Base-by-base conservation (phyloP, 139 green algal genomes). In the Eudorina sp. region DNA sequence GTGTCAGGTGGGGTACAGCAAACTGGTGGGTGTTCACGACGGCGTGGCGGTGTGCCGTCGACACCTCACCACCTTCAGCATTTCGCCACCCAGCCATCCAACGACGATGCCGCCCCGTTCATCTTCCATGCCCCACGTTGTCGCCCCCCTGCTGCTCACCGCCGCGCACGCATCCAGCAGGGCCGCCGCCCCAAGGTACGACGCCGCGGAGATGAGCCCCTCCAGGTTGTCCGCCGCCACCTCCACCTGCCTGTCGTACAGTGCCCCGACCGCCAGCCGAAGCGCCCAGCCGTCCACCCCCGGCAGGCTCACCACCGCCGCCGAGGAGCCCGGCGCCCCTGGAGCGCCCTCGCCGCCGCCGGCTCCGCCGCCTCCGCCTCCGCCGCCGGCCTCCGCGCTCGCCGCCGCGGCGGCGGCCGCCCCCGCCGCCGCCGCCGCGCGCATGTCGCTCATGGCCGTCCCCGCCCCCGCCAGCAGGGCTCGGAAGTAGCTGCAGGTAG, bases 381-480 rank as follows among this genome's bases (percentile, higher is more conserved):
- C 13, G 19, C 51, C 55, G 75, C 40, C 25, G 0, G 55, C 38
- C 3, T 27, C 45, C 73, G 45, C 29, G 2, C 1, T 45, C 45
- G 55, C 38, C n/a, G 55, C 58, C 55, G 55, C 55, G 0, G 40
- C 58, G 2, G 36, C 77, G 36, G n/a, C 34, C 23, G 53, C 48
- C 13, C 46, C 48, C 21, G 25, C 40, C 38, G 78, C 27, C 38
- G 62, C 11, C 38, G 79, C 53, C 0, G 40, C n/a, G 11, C 25
- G 6, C 34, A 74, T 36, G 46, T 94, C 91, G 23, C 29, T 46
- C 91, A 94, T 94, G 40, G 31, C 13, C 2, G 45, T 19, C 2
- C 91, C 90, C 4, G 88, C 43, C 9, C 93, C 93, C 1, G 79
- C 53, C 31, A 95, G 85, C 4, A 95, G 85, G 3, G 92, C 93